Conservation (phyloP, 2,329 filamentous ascomycete species). For the Talaromyces sp. region DNA sequence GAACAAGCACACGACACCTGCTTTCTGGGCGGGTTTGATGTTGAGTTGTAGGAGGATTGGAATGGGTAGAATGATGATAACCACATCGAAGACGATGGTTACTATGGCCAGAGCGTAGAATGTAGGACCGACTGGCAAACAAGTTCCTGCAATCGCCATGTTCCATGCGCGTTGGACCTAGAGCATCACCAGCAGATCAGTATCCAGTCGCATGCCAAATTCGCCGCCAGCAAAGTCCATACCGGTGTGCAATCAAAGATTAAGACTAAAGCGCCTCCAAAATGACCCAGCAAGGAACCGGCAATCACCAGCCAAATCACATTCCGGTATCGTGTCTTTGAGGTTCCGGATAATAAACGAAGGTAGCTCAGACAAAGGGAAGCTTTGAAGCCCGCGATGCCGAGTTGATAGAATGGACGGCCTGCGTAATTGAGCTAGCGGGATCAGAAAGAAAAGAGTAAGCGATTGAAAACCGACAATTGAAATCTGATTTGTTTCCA, state of each 20-base stretch:
- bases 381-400: conserved; percentile 61
- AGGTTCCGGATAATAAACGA: conserved; percentile 54
- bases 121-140: conserved; percentile 51
- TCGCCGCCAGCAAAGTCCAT: conserved; percentile 6
- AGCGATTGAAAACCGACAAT: not conserved
- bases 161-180: conserved; percentile 46
- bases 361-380: conserved; percentile 58
- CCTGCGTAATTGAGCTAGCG: conserved; percentile 55
- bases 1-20: conserved; percentile 57
- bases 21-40: conserved; percentile 53
- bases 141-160: conserved; percentile 43
- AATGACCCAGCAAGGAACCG: conserved; percentile 50
- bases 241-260: conserved; percentile 57
- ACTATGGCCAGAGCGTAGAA: conserved; percentile 58
- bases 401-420: conserved; percentile 58
- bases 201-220: no score
- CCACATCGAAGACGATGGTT: conserved; percentile 55
- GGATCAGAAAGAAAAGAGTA: no score
- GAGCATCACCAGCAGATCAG: not conserved
- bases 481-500: no score
- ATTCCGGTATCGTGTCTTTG: conserved; percentile 48
- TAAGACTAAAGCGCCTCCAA: conserved; percentile 54
- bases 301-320: conserved; percentile 51
- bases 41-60: conserved; percentile 55
- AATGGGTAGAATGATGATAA: conserved; percentile 55